Percentiles rank a stretch among this genome's conserved stretches.
Conservation (phyloP, 345 rosid species). For the Syzygium jambos region DNA sequence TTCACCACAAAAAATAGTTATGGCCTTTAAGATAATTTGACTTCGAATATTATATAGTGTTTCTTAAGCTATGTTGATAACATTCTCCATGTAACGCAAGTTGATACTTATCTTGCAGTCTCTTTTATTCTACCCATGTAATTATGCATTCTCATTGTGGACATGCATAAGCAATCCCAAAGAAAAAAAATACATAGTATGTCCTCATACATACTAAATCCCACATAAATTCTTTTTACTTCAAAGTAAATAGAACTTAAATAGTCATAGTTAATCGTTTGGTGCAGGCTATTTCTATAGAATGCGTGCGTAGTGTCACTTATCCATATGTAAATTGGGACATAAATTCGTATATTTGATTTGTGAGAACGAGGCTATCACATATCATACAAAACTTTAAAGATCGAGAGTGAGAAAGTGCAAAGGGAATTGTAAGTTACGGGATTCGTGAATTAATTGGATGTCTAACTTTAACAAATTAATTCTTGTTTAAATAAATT, state of each 20-base stretch:
- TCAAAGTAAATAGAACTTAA: background rate
- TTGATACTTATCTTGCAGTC: background rate
- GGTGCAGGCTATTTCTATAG: background rate
- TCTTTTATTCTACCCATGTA: background rate
- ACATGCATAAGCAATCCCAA: background rate
- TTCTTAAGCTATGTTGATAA: too few relatives aligned
- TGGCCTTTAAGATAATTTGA: too few relatives aligned
- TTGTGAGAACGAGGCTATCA: background rate
- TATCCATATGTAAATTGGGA: background rate
- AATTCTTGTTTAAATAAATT: background rate
- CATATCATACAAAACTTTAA: background rate
- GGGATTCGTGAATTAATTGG: background rate
- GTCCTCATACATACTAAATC: background rate
- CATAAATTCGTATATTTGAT: background rate
- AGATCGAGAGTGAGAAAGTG: background rate
- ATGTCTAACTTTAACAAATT: background rate
- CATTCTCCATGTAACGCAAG: background rate
- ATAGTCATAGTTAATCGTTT: background rate
- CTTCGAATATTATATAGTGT: too few relatives aligned
- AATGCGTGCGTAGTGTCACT: background rate
- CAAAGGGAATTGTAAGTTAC: background rate
- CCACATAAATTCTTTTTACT: background rate
- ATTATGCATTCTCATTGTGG: background rate
- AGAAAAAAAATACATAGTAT: background rate
- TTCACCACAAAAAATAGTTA: too few relatives aligned